phyloP scores from a whole-genome alignment of 1,284 basidiomycete species.

The Pyrrhoderma lamaoense region DNA sequence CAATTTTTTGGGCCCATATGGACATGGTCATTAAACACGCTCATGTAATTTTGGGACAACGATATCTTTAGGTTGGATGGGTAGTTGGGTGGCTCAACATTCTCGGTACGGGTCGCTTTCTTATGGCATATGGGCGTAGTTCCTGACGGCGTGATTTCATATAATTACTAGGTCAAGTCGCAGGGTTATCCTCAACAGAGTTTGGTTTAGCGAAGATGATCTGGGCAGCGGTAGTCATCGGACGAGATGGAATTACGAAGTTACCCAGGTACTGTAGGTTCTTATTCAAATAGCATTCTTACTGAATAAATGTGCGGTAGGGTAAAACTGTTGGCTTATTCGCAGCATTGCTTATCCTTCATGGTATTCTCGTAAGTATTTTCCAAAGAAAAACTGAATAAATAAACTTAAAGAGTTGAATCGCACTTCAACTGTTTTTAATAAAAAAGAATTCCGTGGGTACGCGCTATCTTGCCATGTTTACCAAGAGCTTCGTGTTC shows the following conservation, averaged over 20 bases:
- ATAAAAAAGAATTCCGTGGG: slow-evolving; percentile 64
- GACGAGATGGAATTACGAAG: slow-evolving; percentile 37
- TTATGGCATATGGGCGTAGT: slow-evolving; percentile 11
- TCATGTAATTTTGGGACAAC: slow-evolving; percentile 9
- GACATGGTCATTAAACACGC: too few relatives aligned
- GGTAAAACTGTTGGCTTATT: slow-evolving; percentile 75
- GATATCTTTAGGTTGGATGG: slow-evolving; percentile 48
- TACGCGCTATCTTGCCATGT: slow-evolving; percentile 70
- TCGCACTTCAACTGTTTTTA: too few relatives aligned
- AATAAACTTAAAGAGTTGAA: too few relatives aligned
- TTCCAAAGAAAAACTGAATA: too few relatives aligned
- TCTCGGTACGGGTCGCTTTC: slow-evolving; percentile 41
- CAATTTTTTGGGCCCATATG: too few relatives aligned
- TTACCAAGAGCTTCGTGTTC: slow-evolving; percentile 82
- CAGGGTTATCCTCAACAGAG: slow-evolving; percentile 81
- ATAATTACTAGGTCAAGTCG: slow-evolving; percentile 51
- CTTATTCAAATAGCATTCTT: slow-evolving; percentile 19
- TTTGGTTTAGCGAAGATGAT: slow-evolving; percentile 90
- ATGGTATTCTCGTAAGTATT: slow-evolving; percentile 52
- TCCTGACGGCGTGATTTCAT: slow-evolving; percentile 4
- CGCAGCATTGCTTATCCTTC: slow-evolving; percentile 61
- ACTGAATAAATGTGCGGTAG: slow-evolving; percentile 27
- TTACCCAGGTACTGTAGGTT: slow-evolving; percentile 9
- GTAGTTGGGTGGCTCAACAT: slow-evolving; percentile 85
- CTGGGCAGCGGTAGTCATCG: slow-evolving; percentile 61